Evolutionary conservation across 169 alveolate species (phyloP).

Genomic region (Plasmodium sp.): DNA sequence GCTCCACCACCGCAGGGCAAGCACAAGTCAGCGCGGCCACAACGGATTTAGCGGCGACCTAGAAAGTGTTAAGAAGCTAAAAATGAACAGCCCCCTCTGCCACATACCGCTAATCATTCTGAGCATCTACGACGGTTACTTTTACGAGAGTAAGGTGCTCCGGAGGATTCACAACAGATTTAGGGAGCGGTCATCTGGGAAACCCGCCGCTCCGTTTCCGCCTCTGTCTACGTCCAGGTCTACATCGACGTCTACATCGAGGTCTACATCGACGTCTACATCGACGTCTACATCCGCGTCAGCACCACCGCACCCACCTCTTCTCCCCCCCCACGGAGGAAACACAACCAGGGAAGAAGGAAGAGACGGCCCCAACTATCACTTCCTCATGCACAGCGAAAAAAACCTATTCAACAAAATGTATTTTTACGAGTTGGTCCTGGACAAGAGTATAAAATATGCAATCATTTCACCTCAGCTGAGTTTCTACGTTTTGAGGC

Average conservation of each 20-base stretch:
- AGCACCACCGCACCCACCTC: neutral
- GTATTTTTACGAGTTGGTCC: slow-evolving; percentile 29
- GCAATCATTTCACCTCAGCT: slow-evolving; percentile 51
- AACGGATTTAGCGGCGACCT: slow-evolving; percentile 14
- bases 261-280: neutral
- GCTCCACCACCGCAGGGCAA: neutral
- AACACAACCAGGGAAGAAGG: neutral
- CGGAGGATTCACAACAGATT: neutral
- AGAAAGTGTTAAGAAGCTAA: slow-evolving; percentile 16
- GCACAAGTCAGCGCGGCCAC: slow-evolving; percentile 1
- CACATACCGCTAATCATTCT: slow-evolving; percentile 40
- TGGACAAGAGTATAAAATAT: slow-evolving; percentile 38
- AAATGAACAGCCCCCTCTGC: slow-evolving; percentile 16
- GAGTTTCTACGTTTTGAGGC: slow-evolving; percentile 20
- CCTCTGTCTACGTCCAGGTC: neutral
- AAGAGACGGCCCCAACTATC: neutral
- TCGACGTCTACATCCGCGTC: too few species aligned
- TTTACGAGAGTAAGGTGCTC: slow-evolving; percentile 32
- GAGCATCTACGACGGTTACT: slow-evolving; percentile 36
- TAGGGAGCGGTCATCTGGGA: neutral
- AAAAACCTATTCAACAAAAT: slow-evolving; percentile 32
- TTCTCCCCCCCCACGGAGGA: neutral
- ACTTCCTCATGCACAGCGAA: slow-evolving; percentile 38
- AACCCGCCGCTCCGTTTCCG: neutral
- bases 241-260: too few species aligned